Evolutionary conservation across 805 yeast genomes (phyloP).

Genomic region (Candida methanosorbosa): DNA sequence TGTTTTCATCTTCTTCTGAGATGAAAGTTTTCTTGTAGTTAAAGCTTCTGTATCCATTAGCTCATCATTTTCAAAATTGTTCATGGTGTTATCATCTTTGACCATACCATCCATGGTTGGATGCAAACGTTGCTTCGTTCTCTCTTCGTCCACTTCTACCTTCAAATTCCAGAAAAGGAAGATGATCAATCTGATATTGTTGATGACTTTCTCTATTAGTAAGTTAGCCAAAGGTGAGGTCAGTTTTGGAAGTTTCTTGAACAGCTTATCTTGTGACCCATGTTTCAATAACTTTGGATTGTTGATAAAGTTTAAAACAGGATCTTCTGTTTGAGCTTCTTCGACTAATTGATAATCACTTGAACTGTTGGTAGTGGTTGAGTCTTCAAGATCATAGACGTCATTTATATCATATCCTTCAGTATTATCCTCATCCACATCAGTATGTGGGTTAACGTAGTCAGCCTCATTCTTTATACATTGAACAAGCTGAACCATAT

Average conservation of each 20-base stretch:
- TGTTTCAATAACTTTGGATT: constrained; percentile 12
- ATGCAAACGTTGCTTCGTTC: background rate
- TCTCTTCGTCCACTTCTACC: constrained; percentile 73
- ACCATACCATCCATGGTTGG: background rate
- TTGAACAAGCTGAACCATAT: constrained; percentile 83
- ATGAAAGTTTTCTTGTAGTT: background rate
- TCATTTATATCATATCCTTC: constrained; percentile 8
- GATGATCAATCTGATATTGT: constrained; percentile 63
- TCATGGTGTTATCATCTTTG: background rate
- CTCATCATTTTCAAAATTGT: background rate
- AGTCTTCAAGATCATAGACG: constrained; percentile 13
- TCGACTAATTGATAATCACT: constrained; percentile 26
- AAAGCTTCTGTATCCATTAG: constrained; percentile 8
- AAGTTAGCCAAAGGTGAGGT: constrained; percentile 65
- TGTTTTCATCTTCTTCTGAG: constrained; percentile 1
- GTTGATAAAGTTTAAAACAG: constrained; percentile 16
- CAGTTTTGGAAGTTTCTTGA: constrained; percentile 14
- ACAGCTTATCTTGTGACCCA: constrained; percentile 4
- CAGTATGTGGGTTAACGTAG: constrained; percentile 14
- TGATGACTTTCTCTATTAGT: constrained; percentile 60
- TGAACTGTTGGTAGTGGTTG: constrained; percentile 17
- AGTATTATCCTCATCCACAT: constrained; percentile 11
- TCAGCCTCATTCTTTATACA: constrained; percentile 71
- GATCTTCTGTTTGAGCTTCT: constrained; percentile 15
- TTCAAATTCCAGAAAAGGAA: constrained; percentile 87